Base-by-base conservation (phyloP, 352 stramenopile species). In the Poterioochromonas sp. region DNA sequence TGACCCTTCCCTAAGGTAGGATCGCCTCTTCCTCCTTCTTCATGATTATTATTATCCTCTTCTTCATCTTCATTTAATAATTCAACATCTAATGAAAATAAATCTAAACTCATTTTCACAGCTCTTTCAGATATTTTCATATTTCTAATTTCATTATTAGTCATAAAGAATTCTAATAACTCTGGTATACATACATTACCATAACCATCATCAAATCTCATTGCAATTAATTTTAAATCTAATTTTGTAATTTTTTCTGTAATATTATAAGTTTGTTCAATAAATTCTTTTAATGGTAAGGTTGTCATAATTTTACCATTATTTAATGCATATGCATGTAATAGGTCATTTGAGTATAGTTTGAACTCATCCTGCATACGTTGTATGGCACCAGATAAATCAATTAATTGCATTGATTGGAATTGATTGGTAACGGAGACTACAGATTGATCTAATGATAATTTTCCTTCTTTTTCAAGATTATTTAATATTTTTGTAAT, bases 221-320 rank as follows among this genome's bases (percentile, higher is more conserved):
- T 51, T 18, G 5, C 5, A 51, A 5, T 51, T 51, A 51, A 5
- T 51, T 69, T 20, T n/a, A 69, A 1, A 43, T 69, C 60, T n/a
- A 32, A 8, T 43, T 69, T 69, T 11, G 60, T 32, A 43, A 69
- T 18, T n/a, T 40, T 39, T 40, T 69, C 60, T 18, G 60, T 69
- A 44, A 40, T 43, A 44, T 3, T 32, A n/a, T 43, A 69, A 22
- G 41, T 1, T 40, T 43, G 8, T 41, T 26, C 5, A 20, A 69
- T 69, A 43, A 69, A 69, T n/a, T 69, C 60, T 11, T 69, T 32
- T 12, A 8, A 15, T 18, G 22, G 1, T 18, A 69, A 26, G 41
- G 22, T n/a, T 43, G 60, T 20, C 41, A 43, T 5, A 43, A 69
- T 69, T n/a, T 69, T 69, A 12, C 60, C 60, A 44, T 69, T n/a